Conservation (phyloP, 805 yeast genomes). For the Ogataea angusta region DNA sequence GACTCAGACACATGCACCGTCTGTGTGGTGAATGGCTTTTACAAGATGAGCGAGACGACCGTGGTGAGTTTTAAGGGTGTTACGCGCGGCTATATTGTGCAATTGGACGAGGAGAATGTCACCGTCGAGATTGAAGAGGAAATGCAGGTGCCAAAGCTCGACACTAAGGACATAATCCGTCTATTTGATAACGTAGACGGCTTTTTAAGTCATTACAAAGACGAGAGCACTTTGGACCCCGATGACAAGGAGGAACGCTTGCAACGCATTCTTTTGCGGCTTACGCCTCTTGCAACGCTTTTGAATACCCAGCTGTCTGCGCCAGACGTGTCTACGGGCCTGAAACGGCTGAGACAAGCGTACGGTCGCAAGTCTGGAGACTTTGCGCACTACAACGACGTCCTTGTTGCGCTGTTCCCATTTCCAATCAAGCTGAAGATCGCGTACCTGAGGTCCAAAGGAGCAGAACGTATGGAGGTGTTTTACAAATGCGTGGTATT, state of each 20-base stretch:
- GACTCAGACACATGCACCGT: constrained; percentile 35
- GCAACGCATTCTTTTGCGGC: constrained; percentile 37
- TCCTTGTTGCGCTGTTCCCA: constrained; percentile 31
- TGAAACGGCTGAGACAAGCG: constrained; percentile 21
- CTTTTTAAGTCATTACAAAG: constrained; percentile 36
- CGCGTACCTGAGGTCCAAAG: constrained; percentile 15
- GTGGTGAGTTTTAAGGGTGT: constrained; percentile 49
- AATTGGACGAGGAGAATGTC: constrained; percentile 4
- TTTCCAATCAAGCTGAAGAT: constrained; percentile 25
- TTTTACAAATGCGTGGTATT: constrained; percentile 20
- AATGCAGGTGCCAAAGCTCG: constrained; percentile 1
- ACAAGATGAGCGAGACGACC: constrained; percentile 42
- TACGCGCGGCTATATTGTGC: constrained; percentile 37
- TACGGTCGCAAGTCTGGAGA: constrained; percentile 6
- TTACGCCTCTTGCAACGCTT: constrained; percentile 60
- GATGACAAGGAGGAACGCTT: constrained; percentile 5
- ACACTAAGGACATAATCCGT: constrained; percentile 1
- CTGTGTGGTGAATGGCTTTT: constrained; percentile 45
- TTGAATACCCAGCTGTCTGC: constrained; percentile 49
- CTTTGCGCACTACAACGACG: constrained; percentile 22
- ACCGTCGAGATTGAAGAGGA: background rate
- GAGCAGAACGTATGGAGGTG: constrained; percentile 10
- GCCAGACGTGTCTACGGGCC: constrained; percentile 32
- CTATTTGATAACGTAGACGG: constrained; percentile 22
- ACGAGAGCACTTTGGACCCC: constrained; percentile 3